Conservation (phyloP, 75 land plant species). For the Chamaecyparis obtusa region DNA sequence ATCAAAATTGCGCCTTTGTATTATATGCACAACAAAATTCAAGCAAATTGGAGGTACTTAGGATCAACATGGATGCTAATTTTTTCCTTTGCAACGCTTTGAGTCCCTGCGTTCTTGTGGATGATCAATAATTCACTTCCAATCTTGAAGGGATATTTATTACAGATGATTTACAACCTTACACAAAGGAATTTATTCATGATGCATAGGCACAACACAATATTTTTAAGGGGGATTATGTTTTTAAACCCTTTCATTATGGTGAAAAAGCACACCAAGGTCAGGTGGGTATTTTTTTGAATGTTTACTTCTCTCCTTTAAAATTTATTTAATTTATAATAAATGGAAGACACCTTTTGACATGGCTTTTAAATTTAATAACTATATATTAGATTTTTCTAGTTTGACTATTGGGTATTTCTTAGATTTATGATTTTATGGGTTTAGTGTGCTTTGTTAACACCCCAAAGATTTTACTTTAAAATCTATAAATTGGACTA, state of each 20-base stretch:
- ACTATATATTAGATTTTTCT: not conserved
- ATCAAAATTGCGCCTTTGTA: too few relatives aligned
- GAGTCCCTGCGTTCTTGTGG: conserved; percentile 27
- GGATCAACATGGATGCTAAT: conserved; percentile 32
- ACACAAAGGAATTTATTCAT: conserved; percentile 58
- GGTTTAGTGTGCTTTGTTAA: not conserved
- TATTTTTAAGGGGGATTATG: conserved; percentile 64
- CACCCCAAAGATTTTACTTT: not conserved
- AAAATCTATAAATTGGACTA: too few relatives aligned
- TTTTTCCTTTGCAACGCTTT: conserved; percentile 40
- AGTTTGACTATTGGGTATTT: not conserved
- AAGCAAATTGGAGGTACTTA: not conserved
- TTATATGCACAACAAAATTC: too few relatives aligned
- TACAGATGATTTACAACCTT: conserved; percentile 18
- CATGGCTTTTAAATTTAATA: too few relatives aligned
- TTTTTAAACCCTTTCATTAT: too few relatives aligned
- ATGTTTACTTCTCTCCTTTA: not conserved
- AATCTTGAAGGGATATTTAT: conserved; percentile 34
- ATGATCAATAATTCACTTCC: conserved; percentile 34
- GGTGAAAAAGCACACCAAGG: too few relatives aligned
- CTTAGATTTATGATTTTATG: not conserved
- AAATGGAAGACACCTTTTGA: too few relatives aligned
- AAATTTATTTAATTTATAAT: too few relatives aligned
- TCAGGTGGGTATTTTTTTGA: conserved; percentile 39
- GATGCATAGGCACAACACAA: conserved; percentile 70